Base-by-base conservation (phyloP, 306 rosid genomes). In the Canavalia ensiformis region DNA sequence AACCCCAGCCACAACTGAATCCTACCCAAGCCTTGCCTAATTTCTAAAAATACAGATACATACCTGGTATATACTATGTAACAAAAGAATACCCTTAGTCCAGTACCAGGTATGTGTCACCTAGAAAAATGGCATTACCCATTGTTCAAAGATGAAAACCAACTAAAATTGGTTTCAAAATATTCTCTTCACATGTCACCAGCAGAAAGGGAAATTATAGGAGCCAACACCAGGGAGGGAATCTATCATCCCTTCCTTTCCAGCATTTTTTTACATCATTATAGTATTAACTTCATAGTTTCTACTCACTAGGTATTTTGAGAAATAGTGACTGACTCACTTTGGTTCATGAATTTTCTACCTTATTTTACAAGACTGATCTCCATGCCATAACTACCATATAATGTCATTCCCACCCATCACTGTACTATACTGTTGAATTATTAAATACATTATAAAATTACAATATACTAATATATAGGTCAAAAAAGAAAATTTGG, bases 341-440 rank as follows among this genome's bases (percentile, higher is more conserved):
- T 7, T 62, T 18, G 10, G 52, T 49, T 30, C 44, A 31, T 49
- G 58, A 49, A 35, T 31, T 31, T 47, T 49, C 28, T 30, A 31
- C 44, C 30, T 11, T 10, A 18, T 69, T 68, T 47, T 47, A 64
- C 31, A 13, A 39, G 70, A 64, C 49, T 33, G 30, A 30, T 50
- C 75, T 30, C 6, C 75, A 47, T 69, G 57, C 59, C 59, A 47
- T 69, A 34, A 50, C 75, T 10, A 31, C 5, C 33, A 18, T 64
- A 39, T 13, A 31, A 64, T 37, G 37, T 35, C 29, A 0, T 64
- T 64, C 49, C 47, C 70, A n/a, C 70, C 49, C 31, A 18, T 64
- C 49, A 54, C 35, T 29, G 29, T 57, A 57, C 1, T 7, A 57
- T 57, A 7, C 63, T 57, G 28, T 4, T 7, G 4, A 28, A 18